phyloP scores from a whole-genome alignment of 2,329 filamentous ascomycete genomes.

The Cordyceps sp. region DNA sequence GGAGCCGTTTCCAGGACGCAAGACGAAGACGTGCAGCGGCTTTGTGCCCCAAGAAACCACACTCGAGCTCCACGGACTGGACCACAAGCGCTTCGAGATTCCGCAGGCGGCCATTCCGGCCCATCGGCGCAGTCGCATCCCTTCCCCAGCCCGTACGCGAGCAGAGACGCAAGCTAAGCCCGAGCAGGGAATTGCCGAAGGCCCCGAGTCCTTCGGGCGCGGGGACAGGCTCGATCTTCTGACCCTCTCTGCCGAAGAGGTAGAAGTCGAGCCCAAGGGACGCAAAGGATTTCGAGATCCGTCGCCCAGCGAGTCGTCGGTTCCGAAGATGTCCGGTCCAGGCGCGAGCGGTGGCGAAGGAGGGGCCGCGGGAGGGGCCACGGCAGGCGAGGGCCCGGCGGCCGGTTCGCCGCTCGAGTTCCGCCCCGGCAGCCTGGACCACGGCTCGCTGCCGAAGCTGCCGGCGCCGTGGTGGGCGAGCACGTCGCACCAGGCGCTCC shows the following conservation, averaged over 20 bases:
- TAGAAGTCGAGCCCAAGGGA: neutral
- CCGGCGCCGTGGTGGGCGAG: constrained; percentile 14
- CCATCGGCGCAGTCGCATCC: neutral
- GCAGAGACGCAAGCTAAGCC: neutral
- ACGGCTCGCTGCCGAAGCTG: constrained; percentile 45
- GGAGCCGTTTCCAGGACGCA: constrained; percentile 4
- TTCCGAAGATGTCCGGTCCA: neutral
- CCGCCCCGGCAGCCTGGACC: constrained; percentile 47
- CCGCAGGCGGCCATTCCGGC: constrained; percentile 11
- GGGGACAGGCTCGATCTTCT: constrained; percentile 2
- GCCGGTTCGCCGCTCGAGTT: constrained; percentile 27
- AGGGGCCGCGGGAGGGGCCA: too few species aligned
- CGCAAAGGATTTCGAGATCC: neutral
- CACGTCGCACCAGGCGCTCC: constrained; percentile 11
- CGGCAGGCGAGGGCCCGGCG: too few species aligned
- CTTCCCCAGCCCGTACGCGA: too few species aligned
- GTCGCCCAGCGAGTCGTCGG: neutral
- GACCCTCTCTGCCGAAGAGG: neutral
- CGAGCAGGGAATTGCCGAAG: neutral
- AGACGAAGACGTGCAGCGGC: neutral
- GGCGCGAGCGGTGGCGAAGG: neutral
- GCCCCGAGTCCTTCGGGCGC: neutral
- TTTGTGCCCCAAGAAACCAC: constrained; percentile 13
- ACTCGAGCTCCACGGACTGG: constrained; percentile 3
- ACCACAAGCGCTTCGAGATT: constrained; percentile 4